A percentile compares a stretch with the other conserved stretches of the same genome.
Conservation (phyloP, 1,284 basidiomycete species). For the Trichosporon faecale region DNA sequence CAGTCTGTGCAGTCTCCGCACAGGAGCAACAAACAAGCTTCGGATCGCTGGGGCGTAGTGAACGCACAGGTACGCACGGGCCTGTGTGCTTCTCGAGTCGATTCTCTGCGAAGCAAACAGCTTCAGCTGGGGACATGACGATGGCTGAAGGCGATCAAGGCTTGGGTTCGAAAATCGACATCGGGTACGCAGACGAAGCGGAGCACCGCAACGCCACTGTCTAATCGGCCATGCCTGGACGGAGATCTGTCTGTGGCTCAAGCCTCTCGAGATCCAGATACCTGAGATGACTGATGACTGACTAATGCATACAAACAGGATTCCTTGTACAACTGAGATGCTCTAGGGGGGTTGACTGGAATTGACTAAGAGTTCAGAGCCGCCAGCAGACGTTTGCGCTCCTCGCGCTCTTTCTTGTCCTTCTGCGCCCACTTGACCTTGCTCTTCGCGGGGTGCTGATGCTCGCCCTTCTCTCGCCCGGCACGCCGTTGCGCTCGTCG, state of each 20-base stretch:
- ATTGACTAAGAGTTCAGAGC: constrained; percentile 30
- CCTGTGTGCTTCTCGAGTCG: background rate
- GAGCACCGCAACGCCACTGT: background rate
- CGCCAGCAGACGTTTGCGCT: constrained; percentile 34
- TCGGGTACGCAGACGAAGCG: background rate
- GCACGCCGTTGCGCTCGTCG: constrained; percentile 33
- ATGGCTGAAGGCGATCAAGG: background rate
- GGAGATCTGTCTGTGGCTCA: background rate
- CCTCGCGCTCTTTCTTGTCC: constrained; percentile 43
- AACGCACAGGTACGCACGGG: background rate
- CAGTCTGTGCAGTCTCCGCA: background rate
- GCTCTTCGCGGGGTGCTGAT: constrained; percentile 27
- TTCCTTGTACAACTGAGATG: background rate
- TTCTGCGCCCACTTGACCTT: constrained; percentile 45
- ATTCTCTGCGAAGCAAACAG: background rate
- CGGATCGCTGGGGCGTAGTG: background rate
- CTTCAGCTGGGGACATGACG: background rate
- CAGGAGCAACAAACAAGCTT: background rate
- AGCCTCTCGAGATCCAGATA: background rate
- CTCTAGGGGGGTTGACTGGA: background rate
- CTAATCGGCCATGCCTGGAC: background rate
- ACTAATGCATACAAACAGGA: constrained; percentile 3
- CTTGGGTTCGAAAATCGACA: background rate
- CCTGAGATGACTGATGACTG: background rate
- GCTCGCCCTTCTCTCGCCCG: constrained; percentile 18